Conservation (phyloP, 148 eudicot genomes). For the Bassia scoparia region DNA sequence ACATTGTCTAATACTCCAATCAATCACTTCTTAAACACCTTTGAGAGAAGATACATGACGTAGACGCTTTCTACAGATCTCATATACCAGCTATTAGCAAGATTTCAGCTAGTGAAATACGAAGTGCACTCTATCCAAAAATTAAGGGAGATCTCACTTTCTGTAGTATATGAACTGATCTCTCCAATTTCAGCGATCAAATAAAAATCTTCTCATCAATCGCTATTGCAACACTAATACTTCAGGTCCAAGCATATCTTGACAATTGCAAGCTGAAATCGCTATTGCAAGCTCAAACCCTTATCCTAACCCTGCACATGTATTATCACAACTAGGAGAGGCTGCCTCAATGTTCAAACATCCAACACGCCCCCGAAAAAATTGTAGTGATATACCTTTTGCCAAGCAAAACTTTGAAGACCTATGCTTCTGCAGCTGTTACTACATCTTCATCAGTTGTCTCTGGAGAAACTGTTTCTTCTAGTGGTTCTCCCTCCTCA, state of each 20-base stretch:
- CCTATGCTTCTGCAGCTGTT: conserved; percentile 50
- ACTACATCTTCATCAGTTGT: conserved; percentile 55
- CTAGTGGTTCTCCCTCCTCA: conserved; percentile 26
- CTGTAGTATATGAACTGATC: conserved; percentile 6
- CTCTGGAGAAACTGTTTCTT: conserved; percentile 42
- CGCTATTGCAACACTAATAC: not conserved
- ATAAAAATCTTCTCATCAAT: conserved; percentile 10
- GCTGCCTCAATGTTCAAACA: not conserved
- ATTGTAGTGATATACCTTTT: not conserved
- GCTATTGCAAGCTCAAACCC: not conserved
- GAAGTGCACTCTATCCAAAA: conserved; percentile 16
- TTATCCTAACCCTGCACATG: not conserved
- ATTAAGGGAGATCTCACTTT: conserved; percentile 10
- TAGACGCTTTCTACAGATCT: no score
- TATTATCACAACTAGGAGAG: not conserved
- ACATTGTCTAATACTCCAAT: no score
- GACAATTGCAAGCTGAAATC: not conserved
- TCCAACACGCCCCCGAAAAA: not conserved
- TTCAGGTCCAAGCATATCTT: not conserved
- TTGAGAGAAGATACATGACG: no score
- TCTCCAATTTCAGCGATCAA: not conserved
- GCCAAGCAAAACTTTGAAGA: not conserved
- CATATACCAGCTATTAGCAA: not conserved
- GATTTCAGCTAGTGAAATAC: conserved; percentile 11
- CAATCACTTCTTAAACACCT: no score